A percentile compares a stretch with the other conserved stretches of the same genome.
Evolutionary conservation across 2,329 filamentous ascomycete species (phyloP).

Genomic region (Xylariales sp.): DNA sequence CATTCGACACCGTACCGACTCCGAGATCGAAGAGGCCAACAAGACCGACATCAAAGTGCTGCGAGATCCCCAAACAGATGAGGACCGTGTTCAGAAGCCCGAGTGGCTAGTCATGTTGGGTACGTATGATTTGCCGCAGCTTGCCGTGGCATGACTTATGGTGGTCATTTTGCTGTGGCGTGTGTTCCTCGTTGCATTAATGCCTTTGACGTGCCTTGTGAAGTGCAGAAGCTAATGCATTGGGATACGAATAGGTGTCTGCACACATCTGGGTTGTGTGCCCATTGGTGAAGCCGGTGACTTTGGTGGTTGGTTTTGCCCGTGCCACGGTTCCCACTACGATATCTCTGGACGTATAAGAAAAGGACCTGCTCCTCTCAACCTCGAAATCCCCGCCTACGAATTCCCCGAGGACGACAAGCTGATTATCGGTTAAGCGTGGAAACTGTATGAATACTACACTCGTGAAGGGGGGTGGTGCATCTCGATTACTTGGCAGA

Average conservation of each 20-base stretch:
- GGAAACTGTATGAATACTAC: conserved; percentile 27
- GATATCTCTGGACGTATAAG: conserved; percentile 98
- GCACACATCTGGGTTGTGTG: conserved; percentile 98
- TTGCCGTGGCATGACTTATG: background rate
- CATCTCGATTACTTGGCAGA: conserved; percentile 13
- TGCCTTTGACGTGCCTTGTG: background rate
- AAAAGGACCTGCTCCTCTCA: conserved; percentile 94
- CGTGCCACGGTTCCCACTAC: conserved; percentile 99
- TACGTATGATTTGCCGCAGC: conserved; percentile 36
- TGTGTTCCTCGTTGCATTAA: background rate
- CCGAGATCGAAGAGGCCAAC: conserved; percentile 94
- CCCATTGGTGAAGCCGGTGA: conserved; percentile 98
- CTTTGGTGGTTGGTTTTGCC: conserved; percentile 98
- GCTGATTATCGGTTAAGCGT: conserved; percentile 83
- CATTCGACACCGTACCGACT: conserved; percentile 92
- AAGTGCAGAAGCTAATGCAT: conserved; percentile 12
- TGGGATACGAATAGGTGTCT: conserved; percentile 63
- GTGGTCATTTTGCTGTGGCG: background rate
- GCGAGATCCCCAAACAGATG: conserved; percentile 86
- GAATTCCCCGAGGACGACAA: conserved; percentile 87
- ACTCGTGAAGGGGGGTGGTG: conserved; percentile 15
- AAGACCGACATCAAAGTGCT: conserved; percentile 75
- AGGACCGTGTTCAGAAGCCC: conserved; percentile 93
- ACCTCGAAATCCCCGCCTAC: conserved; percentile 91
- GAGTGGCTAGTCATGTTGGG: conserved; percentile 99